phyloP scores from a whole-genome alignment of 352 stramenopile species.

The Discostella stelligera region DNA sequence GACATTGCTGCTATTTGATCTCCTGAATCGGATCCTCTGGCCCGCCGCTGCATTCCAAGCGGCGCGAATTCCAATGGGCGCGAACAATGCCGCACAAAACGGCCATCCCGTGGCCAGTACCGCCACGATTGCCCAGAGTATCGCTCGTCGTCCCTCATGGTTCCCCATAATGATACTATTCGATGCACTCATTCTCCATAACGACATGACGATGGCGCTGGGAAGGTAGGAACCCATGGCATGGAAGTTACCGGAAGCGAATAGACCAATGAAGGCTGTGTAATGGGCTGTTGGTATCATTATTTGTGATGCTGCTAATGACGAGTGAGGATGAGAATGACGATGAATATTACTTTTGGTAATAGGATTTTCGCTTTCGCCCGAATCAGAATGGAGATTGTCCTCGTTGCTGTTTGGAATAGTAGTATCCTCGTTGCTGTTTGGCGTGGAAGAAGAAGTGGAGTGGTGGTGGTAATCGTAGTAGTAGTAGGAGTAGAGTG shows the following conservation, averaged over 20 bases:
- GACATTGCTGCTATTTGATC: too few relatives aligned
- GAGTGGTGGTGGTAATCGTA: neutral
- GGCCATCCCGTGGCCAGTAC: slow-evolving; percentile 93
- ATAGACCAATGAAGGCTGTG: slow-evolving; percentile 83
- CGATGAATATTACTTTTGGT: too few relatives aligned
- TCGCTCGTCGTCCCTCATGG: slow-evolving; percentile 66
- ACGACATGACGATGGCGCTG: slow-evolving; percentile 81
- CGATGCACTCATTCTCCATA: slow-evolving; percentile 56
- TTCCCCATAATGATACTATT: too few relatives aligned
- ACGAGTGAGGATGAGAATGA: too few relatives aligned
- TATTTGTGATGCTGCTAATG: too few relatives aligned
- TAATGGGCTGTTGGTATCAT: slow-evolving; percentile 26
- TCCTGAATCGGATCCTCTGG: too few relatives aligned
- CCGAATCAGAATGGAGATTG: too few relatives aligned
- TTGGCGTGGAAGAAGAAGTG: too few relatives aligned
- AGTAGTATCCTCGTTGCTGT: too few relatives aligned
- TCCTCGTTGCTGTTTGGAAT: too few relatives aligned
- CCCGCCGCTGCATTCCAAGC: slow-evolving; percentile 36
- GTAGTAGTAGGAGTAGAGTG: slow-evolving; percentile 47
- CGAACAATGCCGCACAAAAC: slow-evolving; percentile 94
- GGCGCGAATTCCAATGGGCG: slow-evolving; percentile 90
- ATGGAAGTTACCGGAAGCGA: slow-evolving; percentile 91
- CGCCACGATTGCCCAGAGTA: slow-evolving; percentile 87
- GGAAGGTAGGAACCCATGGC: slow-evolving; percentile 90
- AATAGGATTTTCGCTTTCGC: too few relatives aligned